phyloP scores from a whole-genome alignment of 208 protist genomes.

The Trypanosoma platydactyli region DNA sequence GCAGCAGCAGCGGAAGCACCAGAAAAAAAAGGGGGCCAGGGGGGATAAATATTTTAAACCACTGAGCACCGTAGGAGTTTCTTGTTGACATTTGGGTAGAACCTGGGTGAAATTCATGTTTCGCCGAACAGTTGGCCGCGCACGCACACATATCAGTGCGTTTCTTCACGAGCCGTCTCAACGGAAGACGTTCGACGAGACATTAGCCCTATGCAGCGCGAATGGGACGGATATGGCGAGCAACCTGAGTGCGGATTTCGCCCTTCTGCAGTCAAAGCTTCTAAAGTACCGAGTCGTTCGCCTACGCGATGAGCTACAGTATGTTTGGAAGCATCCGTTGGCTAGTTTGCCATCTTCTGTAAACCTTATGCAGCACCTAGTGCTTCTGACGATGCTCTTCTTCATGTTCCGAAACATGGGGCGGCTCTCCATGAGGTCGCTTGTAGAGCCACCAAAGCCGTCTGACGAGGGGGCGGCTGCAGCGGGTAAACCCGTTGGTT shows the following conservation, averaged over 20 bases:
- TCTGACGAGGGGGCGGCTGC: slow-evolving; percentile 6
- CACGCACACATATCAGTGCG: slow-evolving; percentile 41
- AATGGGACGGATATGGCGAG: slow-evolving; percentile 73
- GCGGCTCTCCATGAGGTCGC: slow-evolving; percentile 38
- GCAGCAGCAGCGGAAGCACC: not conserved
- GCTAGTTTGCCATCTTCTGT: slow-evolving; percentile 39
- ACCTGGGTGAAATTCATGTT: slow-evolving; percentile 29
- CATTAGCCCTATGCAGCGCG: slow-evolving; percentile 45
- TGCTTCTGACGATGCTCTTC: slow-evolving; percentile 49
- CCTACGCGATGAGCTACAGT: slow-evolving; percentile 55
- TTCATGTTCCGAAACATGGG: slow-evolving; percentile 39
- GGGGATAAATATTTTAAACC: too few species aligned
- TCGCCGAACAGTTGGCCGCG: slow-evolving; percentile 39
- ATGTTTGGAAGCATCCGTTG: slow-evolving; percentile 50
- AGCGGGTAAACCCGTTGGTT: too few species aligned
- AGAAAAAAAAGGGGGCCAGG: not conserved
- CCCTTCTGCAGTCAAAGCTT: slow-evolving; percentile 63
- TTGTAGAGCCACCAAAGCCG: slow-evolving; percentile 39
- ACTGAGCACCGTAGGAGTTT: not conserved
- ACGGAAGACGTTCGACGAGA: slow-evolving; percentile 53
- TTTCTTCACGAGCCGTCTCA: slow-evolving; percentile 63
- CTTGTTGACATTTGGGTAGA: slow-evolving; percentile 16
- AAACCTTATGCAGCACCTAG: slow-evolving; percentile 36
- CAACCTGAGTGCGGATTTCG: slow-evolving; percentile 63
- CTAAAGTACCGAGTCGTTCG: slow-evolving; percentile 76